Base-by-base conservation (phyloP, 2,329 filamentous ascomycete species). In the Zymoseptoria passerinii region DNA sequence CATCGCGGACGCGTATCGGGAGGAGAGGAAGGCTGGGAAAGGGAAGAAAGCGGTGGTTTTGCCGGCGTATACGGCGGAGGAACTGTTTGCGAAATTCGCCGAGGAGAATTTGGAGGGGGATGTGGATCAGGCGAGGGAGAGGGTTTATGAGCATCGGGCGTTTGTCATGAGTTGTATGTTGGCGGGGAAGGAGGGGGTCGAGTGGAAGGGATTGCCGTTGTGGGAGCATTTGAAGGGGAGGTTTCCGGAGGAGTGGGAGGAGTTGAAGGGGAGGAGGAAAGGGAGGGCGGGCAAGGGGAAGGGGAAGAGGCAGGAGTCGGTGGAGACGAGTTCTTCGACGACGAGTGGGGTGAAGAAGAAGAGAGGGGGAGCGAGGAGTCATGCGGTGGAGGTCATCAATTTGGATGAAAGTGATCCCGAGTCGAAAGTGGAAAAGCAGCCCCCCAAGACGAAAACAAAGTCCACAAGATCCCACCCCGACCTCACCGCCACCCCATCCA, bases 1-100 rank as follows among this genome's bases (percentile, higher is more conserved):
- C 55, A 70, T 88, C 2, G 74, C 83, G 48, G 81, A 84, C 55
- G 77, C 81, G 8, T 86, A 87, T 65, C 71, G 61, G 23, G 61
- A 65, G 48, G 51, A 57, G 28, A 29, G 57, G 65, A 8, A 69
- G 65, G 66, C 73, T 53, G 67, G 55, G 63, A 72, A 56, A 70
- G 75, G 70, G 66, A 77, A 69, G 49, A 67, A 56, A 9, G 70
- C 70, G 8, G 60, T 44, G 27, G 54, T 58, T 3, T 52, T 68
- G n/a, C 67, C 63, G 10, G 59, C 64, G n/a, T 69, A 67, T 67
- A 73, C 65, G 19, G 70, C 74, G 4, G 65, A 69, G 23, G 67
- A 75, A 58, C 61, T 78, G 7, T 78, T 77, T 57, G 66, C 70
- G 65, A 68, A 70, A 65, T 72, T 69, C 55, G 68, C 67, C 10